phyloP scores from a whole-genome alignment of 768 basidiomycete genomes.

The Tricholoma matsutake region DNA sequence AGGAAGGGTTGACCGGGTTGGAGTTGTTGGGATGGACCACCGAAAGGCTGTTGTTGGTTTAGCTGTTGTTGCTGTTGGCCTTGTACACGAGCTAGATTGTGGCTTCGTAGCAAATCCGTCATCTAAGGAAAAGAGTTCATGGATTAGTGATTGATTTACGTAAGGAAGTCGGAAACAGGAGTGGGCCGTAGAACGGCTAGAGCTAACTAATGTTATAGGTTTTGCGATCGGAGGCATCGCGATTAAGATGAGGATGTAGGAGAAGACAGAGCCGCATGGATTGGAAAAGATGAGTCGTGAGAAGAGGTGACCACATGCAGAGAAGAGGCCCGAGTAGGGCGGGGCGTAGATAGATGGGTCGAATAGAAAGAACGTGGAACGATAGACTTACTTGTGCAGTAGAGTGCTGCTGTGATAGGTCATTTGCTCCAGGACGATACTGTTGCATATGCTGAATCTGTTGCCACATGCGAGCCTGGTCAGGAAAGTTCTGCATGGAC shows the following conservation, averaged over 20 bases:
- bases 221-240: slow-evolving; percentile 8
- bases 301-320: slow-evolving; percentile 7
- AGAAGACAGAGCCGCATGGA: slow-evolving; percentile 10
- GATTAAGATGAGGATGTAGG: slow-evolving; percentile 7
- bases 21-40: slow-evolving; percentile 27
- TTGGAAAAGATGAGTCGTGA: slow-evolving; percentile 2
- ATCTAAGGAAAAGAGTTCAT: slow-evolving; percentile 33
- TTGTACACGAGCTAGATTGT: slow-evolving; percentile 39
- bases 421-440: slow-evolving; percentile 41
- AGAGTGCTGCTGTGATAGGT: slow-evolving; percentile 37
- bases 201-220: slow-evolving; percentile 1
- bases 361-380: background rate
- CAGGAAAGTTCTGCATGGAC: slow-evolving; percentile 39
- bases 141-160: slow-evolving; percentile 17
- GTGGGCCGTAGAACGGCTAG: slow-evolving; percentile 2
- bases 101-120: slow-evolving; percentile 42
- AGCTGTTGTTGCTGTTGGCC: slow-evolving; percentile 28
- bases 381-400: slow-evolving; percentile 45
- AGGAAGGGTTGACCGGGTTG: slow-evolving; percentile 25
- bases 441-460: slow-evolving; percentile 48
- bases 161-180: slow-evolving; percentile 17
- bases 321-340: slow-evolving; percentile 7
- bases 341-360: slow-evolving; percentile 4
- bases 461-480: slow-evolving; percentile 56
- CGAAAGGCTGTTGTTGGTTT: slow-evolving; percentile 41